Evolutionary conservation across 352 stramenopile species (phyloP).

Genomic region (Globisporangium perplexum): DNA sequence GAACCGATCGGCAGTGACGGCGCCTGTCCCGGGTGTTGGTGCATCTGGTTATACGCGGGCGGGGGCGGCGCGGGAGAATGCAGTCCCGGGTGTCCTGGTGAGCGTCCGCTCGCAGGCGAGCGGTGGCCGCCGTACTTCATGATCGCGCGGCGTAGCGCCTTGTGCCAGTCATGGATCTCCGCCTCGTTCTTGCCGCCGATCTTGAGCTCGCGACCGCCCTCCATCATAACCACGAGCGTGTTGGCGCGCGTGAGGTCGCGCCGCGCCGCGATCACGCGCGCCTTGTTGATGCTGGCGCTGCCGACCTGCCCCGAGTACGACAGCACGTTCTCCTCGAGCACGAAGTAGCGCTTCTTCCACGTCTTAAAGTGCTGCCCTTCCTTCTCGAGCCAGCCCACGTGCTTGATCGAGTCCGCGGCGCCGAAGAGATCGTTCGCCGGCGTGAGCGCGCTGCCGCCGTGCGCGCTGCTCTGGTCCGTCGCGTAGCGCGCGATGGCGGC

Average conservation of each 20-base stretch:
- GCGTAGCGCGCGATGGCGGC: conserved; percentile 52
- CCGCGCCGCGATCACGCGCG: conserved; percentile 46
- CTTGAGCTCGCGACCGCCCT: conserved; percentile 60
- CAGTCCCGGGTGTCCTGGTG: neutral
- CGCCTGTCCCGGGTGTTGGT: neutral
- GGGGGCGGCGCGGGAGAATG: conserved; percentile 1
- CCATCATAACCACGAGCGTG: conserved; percentile 56
- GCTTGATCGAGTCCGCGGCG: conserved; percentile 25
- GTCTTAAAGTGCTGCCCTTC: conserved; percentile 73
- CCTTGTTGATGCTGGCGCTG: conserved; percentile 34
- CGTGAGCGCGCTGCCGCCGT: neutral
- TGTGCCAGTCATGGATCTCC: conserved; percentile 73
- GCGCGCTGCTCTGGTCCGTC: conserved; percentile 23
- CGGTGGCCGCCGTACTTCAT: conserved; percentile 28
- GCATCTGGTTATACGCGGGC: neutral
- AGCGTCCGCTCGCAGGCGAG: conserved; percentile 14
- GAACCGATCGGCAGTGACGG: neutral
- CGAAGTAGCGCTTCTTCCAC: conserved; percentile 78
- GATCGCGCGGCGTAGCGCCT: conserved; percentile 40
- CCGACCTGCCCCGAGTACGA: conserved; percentile 58
- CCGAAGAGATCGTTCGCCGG: neutral
- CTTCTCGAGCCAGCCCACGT: conserved; percentile 79
- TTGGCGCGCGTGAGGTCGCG: conserved; percentile 54
- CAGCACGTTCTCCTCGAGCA: conserved; percentile 52
- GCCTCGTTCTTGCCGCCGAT: conserved; percentile 52